These are phyloP conservation scores for Passalora sequoiae DNA, from an alignment of 2,329 filamentous ascomycete genomes.

Conservation along the genomic window DNA sequence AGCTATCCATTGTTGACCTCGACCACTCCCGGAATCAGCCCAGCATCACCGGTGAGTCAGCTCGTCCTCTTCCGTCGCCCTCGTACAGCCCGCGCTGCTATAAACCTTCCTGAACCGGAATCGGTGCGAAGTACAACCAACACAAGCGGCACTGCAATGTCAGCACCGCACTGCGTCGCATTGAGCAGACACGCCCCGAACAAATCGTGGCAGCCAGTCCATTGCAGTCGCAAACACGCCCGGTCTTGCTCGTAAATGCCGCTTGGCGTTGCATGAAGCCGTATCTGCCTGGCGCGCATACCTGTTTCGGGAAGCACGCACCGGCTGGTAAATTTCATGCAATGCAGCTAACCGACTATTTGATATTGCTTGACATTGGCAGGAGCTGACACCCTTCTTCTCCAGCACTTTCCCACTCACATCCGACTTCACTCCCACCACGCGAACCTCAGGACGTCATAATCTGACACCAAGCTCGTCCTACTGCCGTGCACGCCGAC, in stretches of 20 bases:
- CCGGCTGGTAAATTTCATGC: conserved; percentile 13
- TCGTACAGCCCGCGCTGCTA: not conserved
- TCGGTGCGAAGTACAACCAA: conserved; percentile 3
- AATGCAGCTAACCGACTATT: conserved; percentile 23
- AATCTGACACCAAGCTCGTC: conserved; percentile 15
- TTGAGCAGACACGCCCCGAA: no score
- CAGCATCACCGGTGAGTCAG: conserved; percentile 3
- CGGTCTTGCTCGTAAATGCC: not conserved
- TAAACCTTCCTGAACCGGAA: conserved; percentile 3
- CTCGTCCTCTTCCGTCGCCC: not conserved
- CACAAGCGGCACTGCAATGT: not conserved
- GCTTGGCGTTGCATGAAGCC: conserved; percentile 4
- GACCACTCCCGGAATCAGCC: not conserved
- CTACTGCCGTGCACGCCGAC: conserved; percentile 18
- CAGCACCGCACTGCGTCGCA: no score
- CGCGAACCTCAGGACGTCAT: conserved; percentile 17
- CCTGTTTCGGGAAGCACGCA: conserved; percentile 9
- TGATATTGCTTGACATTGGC: conserved; percentile 13
- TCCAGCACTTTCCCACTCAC: conserved; percentile 13
- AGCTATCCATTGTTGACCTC: conserved; percentile 1
- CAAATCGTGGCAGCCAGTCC: not conserved
- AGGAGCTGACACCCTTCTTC: conserved; percentile 16
- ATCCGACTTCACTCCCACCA: conserved; percentile 9
- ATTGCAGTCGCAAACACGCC: not conserved
- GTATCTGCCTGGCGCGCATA: conserved; percentile 7